Base-by-base conservation (phyloP, 495 filamentous ascomycete genomes). In the Podospora fimiseda region DNA sequence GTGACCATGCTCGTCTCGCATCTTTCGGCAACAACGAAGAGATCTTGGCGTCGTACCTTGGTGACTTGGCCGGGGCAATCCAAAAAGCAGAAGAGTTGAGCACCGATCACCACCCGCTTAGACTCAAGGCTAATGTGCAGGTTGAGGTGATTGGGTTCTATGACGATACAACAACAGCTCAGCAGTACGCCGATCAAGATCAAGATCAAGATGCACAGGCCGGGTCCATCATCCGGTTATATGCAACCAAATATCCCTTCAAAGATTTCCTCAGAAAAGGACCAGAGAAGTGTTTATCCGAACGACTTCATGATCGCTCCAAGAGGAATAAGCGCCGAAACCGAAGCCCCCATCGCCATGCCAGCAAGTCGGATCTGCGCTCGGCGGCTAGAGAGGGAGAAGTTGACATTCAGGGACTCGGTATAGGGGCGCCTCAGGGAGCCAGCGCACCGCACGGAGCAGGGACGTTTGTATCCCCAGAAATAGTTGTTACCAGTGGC, bases 81-180 rank as follows among this genome's bases (percentile, higher is more conserved):
- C 30, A 63, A 0, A 69, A 71, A 43, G 78, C 80, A 9, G 65
- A 66, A 48, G 56, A 61, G 6, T 70, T 63, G 15, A 70, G 57
- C 54, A 70, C 18, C 54, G 70, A 27, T 47, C 60, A 61, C 51
- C 77, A 66, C 48, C 68, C 58, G 30, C 65, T 84, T 39, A 58
- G 67, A 22, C 71, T 83, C 0, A 72, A 74, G 33, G 57, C 70
- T 9, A 70, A 76, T 22, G 79, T 84, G 42, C 76, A 74, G 55
- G 72, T 84, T 13, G 80, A 84, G 51, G 62, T 84, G 6, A 77
- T 80, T 43, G 81, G 80, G 0, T 85, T 85, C 57, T 85, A 82
- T 44, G 79, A 79, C 24, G 77, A 81, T 52, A 72, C 60, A 55
- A 70, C 56, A 14, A 57, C 62, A 9, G 51, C 62, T 8, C 55